Conservation (phyloP, 129 eudicot species). For the Flaveria trinervia region DNA sequence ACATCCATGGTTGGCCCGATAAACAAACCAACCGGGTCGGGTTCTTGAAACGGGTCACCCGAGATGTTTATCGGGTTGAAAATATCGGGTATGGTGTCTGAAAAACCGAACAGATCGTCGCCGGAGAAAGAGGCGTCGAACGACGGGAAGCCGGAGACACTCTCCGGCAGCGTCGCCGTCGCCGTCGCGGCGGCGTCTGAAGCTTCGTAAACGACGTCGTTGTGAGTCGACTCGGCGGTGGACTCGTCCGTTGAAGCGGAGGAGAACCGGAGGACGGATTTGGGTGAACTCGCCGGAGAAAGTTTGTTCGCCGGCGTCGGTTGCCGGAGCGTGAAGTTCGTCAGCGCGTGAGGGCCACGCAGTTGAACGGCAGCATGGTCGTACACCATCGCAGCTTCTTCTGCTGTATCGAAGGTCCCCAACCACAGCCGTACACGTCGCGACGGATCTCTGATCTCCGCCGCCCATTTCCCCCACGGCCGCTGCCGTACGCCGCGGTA, state of each 20-base stretch:
- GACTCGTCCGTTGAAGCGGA: slow-evolving; percentile 35
- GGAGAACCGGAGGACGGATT: slow-evolving; percentile 60
- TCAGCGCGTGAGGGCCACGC: slow-evolving; percentile 96
- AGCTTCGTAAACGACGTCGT: slow-evolving; percentile 31
- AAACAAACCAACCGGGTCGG: slow-evolving; percentile 34
- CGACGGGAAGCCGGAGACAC: slow-evolving; percentile 36
- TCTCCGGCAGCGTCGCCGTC: slow-evolving; percentile 17
- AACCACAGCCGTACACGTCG: slow-evolving; percentile 89
- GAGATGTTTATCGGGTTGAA: slow-evolving; percentile 42
- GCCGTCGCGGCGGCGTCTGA: slow-evolving; percentile 15
- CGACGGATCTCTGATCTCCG: slow-evolving; percentile 90
- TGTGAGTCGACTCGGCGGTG: slow-evolving; percentile 45
- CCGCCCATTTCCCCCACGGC: slow-evolving; percentile 99
- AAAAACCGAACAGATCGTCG: slow-evolving; percentile 50
- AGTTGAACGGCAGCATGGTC: slow-evolving; percentile 95
- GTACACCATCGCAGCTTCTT: slow-evolving; percentile 97
- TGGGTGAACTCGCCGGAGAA: slow-evolving; percentile 48
- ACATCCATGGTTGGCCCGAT: slow-evolving; percentile 27
- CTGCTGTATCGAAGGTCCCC: slow-evolving; percentile 91
- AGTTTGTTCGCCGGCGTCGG: slow-evolving; percentile 20
- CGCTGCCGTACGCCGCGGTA: slow-evolving; percentile 90
- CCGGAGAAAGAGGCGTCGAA: slow-evolving; percentile 32
- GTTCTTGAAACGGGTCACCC: slow-evolving; percentile 30
- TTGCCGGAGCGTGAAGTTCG: slow-evolving; percentile 62
- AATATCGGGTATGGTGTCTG: slow-evolving; percentile 47